phyloP scores from a whole-genome alignment of 1,284 basidiomycete genomes.

The Salmacisia buchloeana region DNA sequence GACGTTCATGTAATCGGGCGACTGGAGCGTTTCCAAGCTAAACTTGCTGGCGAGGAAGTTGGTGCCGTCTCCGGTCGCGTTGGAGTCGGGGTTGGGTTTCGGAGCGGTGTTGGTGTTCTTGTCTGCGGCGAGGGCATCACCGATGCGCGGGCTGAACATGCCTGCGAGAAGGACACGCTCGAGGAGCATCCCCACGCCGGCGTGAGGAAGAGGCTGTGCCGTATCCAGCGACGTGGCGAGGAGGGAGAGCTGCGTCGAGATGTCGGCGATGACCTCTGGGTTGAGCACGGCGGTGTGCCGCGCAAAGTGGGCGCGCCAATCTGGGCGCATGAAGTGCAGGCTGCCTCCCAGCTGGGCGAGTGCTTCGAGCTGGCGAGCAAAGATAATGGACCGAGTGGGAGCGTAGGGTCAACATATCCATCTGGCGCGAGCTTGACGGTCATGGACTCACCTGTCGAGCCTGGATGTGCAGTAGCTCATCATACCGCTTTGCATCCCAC shows the following conservation, averaged over 20 bases:
- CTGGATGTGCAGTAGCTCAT: constrained; percentile 45
- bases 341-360: constrained; percentile 19
- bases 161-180: constrained; percentile 10
- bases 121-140: not conserved
- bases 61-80: no score
- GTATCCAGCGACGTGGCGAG: constrained; percentile 27
- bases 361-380: constrained; percentile 36
- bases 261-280: constrained; percentile 26
- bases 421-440: not conserved
- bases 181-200: constrained; percentile 15
- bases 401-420: constrained; percentile 48
- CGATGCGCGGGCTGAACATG: constrained; percentile 8
- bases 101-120: constrained; percentile 1
- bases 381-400: no score
- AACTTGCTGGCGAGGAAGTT: constrained; percentile 12
- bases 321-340: constrained; percentile 19
- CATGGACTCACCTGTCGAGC: constrained; percentile 13
- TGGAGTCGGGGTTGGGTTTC: constrained; percentile 13
- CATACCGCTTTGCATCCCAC: constrained; percentile 57
- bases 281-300: constrained; percentile 29
- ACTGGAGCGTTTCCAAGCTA: constrained; percentile 21
- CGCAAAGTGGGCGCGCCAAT: constrained; percentile 26
- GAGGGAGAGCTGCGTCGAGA: constrained; percentile 29
- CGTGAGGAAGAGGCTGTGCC: constrained; percentile 21
- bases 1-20: constrained; percentile 25